phyloP scores from a whole-genome alignment of 2,329 filamentous ascomycete genomes.

The Fusarium virguliforme region DNA sequence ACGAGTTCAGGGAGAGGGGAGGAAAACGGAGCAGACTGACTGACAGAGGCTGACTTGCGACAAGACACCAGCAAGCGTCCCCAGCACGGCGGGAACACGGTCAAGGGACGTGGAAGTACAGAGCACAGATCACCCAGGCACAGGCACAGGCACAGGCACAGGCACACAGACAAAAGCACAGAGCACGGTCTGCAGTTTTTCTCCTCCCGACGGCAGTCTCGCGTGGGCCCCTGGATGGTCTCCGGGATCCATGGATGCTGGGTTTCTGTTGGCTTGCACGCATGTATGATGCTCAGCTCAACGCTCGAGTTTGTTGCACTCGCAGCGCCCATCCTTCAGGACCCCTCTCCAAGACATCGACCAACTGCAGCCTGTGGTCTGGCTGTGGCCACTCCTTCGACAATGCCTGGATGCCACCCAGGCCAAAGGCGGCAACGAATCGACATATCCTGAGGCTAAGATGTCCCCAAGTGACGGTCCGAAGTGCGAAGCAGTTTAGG shows the following conservation, averaged over 20 bases:
- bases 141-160: constrained; percentile 20
- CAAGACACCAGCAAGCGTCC: constrained; percentile 14
- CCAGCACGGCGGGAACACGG: constrained; percentile 13
- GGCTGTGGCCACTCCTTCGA: constrained; percentile 14
- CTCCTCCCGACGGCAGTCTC: constrained; percentile 39
- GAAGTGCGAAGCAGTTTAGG: constrained; percentile 38
- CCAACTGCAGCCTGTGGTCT: constrained; percentile 15
- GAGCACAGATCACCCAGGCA: constrained; percentile 17
- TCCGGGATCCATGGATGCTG: constrained; percentile 24
- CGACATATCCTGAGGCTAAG: constrained; percentile 28
- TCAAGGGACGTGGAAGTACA: constrained; percentile 8
- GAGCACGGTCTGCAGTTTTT: constrained; percentile 16
- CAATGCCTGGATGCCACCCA: constrained; percentile 27
- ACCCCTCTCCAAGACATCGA: constrained; percentile 11
- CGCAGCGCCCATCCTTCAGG: constrained; percentile 8
- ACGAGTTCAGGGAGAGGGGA: constrained; percentile 1
- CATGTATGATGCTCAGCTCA: constrained; percentile 20
- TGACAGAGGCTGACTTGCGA: constrained; percentile 13
- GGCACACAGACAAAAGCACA: constrained; percentile 17
- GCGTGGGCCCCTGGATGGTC: constrained; percentile 34
- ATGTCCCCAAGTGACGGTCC: constrained; percentile 26
- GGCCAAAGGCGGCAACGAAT: constrained; percentile 30
- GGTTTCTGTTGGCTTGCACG: constrained; percentile 13
- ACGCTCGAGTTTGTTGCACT: constrained; percentile 17
- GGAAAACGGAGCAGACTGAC: background rate